phyloP scores from a whole-genome alignment of 805 yeast genomes.

The Komagataella pastoris region DNA sequence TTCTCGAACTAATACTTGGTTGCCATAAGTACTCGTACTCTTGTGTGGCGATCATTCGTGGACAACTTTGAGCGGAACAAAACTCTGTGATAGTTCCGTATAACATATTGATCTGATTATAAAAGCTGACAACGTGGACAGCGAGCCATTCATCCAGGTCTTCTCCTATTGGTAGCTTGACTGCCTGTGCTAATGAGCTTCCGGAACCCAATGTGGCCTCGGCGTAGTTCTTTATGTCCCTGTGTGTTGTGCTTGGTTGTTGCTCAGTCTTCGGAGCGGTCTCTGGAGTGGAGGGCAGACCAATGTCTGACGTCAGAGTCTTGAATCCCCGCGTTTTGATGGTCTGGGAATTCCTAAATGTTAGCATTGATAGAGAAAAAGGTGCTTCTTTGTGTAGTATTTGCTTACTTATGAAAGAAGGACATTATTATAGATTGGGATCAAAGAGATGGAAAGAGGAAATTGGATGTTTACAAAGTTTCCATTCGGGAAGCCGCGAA shows the following conservation, averaged over 20 bases:
- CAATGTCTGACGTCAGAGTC: slow-evolving; percentile 13
- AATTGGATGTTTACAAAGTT: background rate
- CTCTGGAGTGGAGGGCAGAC: slow-evolving; percentile 8
- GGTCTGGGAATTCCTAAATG: slow-evolving; percentile 6
- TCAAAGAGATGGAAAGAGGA: background rate
- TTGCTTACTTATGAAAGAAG: slow-evolving; percentile 7
- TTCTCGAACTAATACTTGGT: slow-evolving; percentile 19
- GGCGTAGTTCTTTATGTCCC: slow-evolving; percentile 75
- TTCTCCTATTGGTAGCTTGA: slow-evolving; percentile 85
- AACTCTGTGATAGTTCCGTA: slow-evolving; percentile 94
- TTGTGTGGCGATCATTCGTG: slow-evolving; percentile 94
- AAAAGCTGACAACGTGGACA: slow-evolving; percentile 94
- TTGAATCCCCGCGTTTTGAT: slow-evolving; percentile 19
- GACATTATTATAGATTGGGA: slow-evolving; percentile 4
- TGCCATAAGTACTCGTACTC: slow-evolving; percentile 98
- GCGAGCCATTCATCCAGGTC: slow-evolving; percentile 92
- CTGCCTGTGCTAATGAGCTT: slow-evolving; percentile 83
- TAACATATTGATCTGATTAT: slow-evolving; percentile 91
- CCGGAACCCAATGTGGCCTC: slow-evolving; percentile 94
- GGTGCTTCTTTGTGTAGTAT: background rate
- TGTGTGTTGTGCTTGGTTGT: slow-evolving; percentile 28
- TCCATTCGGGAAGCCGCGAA: background rate
- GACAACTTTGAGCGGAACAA: slow-evolving; percentile 91
- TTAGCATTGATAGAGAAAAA: background rate
- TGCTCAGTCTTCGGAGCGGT: slow-evolving; percentile 6